Base-by-base conservation (phyloP, 805 yeast genomes). In the Pichia rugopelliculosa region DNA sequence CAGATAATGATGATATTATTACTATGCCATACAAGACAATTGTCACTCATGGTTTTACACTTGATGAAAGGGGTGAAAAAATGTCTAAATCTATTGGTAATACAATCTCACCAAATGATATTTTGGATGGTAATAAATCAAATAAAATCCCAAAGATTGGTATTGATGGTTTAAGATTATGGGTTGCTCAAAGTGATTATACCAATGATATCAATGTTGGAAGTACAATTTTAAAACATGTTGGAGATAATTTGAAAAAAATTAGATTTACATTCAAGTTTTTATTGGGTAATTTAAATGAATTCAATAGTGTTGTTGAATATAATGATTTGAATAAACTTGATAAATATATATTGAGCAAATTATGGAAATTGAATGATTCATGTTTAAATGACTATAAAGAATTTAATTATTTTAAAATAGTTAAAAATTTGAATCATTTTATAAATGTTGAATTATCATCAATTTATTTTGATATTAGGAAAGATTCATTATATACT, bases 11-110 rank as follows among this genome's bases (percentile, higher is more conserved):
- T 1, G 50, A 47, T 3, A 47, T 51, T 6, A 46, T 49, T 7
- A 58, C 64, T 11, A 45, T 65, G 55, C 98, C 99, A 0, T 93
- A 77, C 65, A 75, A 75, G 50, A 72, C 75, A 22, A 76, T 93
- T 34, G 75, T 93, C 24, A 93, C 99, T 0, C 99, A 93, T 64
- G 99, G 99, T 0, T 93, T 93, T 60, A 84, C 87, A 0, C 68
- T 93, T 50, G 99, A 93, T 67, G 87, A 80, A 54, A 77, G 82
- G 52, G 91, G 93, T 17, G 75, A 76, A 48, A 93, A 93, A 59
- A 91, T 91, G 98, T 90, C 97, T 4, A 93, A 93, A 60, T 87
- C 96, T 0, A 66, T 85, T 36, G 96, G 97, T 0, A 93, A 93
- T 56, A 81, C 81, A 0, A 75, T 90, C 20, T 62, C 76, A 1